Evolutionary conservation across 1,284 basidiomycete genomes (phyloP).

Genomic region (Spongiforma sp.): DNA sequence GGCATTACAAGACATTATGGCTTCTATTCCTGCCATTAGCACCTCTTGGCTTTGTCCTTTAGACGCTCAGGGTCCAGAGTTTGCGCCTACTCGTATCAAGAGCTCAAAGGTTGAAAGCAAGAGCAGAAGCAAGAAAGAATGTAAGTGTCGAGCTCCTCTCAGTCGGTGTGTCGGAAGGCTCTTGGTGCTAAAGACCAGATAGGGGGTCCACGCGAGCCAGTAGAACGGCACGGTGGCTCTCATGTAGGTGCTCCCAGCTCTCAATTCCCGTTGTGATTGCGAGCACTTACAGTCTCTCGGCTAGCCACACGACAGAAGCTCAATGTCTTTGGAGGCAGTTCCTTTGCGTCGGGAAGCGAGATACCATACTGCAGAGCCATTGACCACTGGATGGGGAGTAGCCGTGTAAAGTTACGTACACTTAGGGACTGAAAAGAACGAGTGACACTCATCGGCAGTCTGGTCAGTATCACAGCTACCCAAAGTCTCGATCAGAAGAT

Average conservation of each 20-base stretch:
- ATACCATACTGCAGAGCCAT: no score
- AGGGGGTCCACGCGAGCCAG: no score
- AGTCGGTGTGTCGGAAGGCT: slow-evolving; percentile 19
- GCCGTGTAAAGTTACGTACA: no score
- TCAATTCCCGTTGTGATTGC: no score
- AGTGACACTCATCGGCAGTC: no score
- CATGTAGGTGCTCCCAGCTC: no score
- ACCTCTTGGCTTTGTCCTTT: slow-evolving; percentile 64
- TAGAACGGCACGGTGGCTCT: no score
- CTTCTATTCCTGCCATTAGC: slow-evolving; percentile 53
- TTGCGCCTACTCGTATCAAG: slow-evolving; percentile 85
- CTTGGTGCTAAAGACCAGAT: no score
- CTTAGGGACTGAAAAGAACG: no score
- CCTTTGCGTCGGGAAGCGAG: not conserved
- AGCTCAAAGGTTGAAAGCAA: slow-evolving; percentile 66
- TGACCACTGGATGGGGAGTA: no score
- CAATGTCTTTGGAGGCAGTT: not conserved
- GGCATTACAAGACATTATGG: slow-evolving; percentile 46
- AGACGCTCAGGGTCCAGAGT: slow-evolving; percentile 21
- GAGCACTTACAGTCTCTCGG: not conserved
- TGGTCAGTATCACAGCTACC: no score
- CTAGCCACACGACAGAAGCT: not conserved
- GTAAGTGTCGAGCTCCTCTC: slow-evolving; percentile 11
- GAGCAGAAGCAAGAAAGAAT: slow-evolving; percentile 49
- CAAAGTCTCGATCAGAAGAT: no score